Base-by-base conservation (phyloP, 192 early-diverging fungal species). In the Coemansia sp. region DNA sequence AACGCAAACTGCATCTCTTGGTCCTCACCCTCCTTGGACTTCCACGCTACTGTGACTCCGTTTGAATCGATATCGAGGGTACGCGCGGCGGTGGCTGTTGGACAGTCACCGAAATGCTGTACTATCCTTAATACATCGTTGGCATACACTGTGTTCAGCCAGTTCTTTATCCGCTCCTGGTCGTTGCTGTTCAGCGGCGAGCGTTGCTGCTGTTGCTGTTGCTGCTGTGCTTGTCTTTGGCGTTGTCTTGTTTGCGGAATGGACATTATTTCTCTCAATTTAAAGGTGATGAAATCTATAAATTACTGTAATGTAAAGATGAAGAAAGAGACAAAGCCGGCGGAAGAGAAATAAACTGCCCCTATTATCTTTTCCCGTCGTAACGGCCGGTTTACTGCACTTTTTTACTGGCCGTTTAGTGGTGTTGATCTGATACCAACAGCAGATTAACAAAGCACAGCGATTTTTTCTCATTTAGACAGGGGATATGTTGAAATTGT, bases 1-100 rank as follows among this genome's bases (percentile, higher is more conserved):
- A 80, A 57, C 11, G 72, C 66, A 62, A 80, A 80, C 59, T 71
- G 72, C 77, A 75, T 80, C 36, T 80, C 77, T 14, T 43, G 60
- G 41, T 14, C 44, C 56, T 58, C 35, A 4, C 16, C 23, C 7
- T 33, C n/a, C 56, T 52, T 71, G 18, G 38, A 53, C 23, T 23
- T 64, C 77, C 77, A 80, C 36, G 73, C 72, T 21, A 80, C 63
- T 12, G 68, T 68, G 4, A 80, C 48, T 7, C 72, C 72, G 64
- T 64, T 66, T 5, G 23, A 33, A 62, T 73, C 72, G n/a, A 79
- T 68, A 36, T 79, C 72, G 6, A 55, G 30, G 7, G 74, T 66
- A 2, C 52, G 66, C 0, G 67, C 72, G 0, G 44, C 30, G 3
- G 41, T 60, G 4, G 77, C 65, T 24, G 41, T 3, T 1, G 39